phyloP scores from a whole-genome alignment of 805 yeast species.

The Schizosaccharomyces octosporus region DNA sequence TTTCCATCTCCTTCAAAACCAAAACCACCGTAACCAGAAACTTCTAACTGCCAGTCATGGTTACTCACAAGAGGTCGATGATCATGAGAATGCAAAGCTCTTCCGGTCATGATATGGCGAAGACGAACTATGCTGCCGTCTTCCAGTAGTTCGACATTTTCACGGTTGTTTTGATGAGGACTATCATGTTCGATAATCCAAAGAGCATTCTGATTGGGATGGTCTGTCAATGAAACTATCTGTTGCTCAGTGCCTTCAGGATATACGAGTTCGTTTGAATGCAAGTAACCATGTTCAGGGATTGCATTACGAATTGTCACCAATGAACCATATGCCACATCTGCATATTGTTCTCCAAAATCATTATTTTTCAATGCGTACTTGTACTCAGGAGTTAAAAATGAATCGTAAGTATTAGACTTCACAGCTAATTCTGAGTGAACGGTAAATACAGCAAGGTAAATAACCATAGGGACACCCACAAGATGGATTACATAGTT shows the following conservation, averaged over 20 bases:
- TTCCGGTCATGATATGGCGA: slow-evolving; percentile 45
- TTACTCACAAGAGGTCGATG: slow-evolving; percentile 71
- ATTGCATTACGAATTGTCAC: slow-evolving; percentile 47
- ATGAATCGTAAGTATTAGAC: slow-evolving; percentile 35
- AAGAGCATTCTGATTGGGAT: slow-evolving; percentile 39
- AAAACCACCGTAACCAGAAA: slow-evolving; percentile 41
- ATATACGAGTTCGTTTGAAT: slow-evolving; percentile 45
- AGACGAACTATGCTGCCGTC: slow-evolving; percentile 37
- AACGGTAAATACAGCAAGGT: slow-evolving; percentile 28
- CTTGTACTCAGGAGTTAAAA: slow-evolving; percentile 45
- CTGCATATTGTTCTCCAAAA: slow-evolving; percentile 28
- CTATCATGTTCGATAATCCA: slow-evolving; percentile 31
- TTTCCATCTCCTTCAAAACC: slow-evolving; percentile 40
- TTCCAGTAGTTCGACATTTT: slow-evolving; percentile 22
- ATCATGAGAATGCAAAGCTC: slow-evolving; percentile 45
- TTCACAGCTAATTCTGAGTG: slow-evolving; percentile 26
- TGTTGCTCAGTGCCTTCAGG: slow-evolving; percentile 47
- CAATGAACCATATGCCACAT: slow-evolving; percentile 46
- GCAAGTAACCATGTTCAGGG: slow-evolving; percentile 54
- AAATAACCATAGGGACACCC: slow-evolving; percentile 32
- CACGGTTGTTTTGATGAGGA: slow-evolving; percentile 10
- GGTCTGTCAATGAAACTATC: slow-evolving; percentile 51
- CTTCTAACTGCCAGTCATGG: slow-evolving; percentile 74
- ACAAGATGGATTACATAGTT: slow-evolving; percentile 22
- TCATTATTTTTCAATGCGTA: slow-evolving; percentile 25